phyloP scores from a whole-genome alignment of 116 monocot species.

The Phalaenopsis hybrid region DNA sequence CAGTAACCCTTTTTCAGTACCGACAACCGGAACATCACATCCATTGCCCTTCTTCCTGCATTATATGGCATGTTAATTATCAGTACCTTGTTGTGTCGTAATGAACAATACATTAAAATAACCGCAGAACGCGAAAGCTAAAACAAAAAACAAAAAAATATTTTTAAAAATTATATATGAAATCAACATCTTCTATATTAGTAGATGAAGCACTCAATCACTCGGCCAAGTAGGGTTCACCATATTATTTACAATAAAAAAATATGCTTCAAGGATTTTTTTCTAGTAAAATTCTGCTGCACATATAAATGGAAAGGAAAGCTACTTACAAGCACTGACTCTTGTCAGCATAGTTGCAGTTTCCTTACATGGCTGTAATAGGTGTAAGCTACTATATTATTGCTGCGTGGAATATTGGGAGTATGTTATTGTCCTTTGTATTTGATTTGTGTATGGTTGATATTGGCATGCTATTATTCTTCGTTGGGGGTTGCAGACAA shows the following conservation, averaged over 20 bases:
- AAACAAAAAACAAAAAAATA: no score
- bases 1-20: constrained; percentile 12
- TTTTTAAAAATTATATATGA: no score
- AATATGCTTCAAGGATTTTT: background rate
- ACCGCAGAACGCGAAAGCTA: no score
- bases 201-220: no score
- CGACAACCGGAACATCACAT: constrained; percentile 15
- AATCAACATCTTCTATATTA: no score
- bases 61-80: background rate
- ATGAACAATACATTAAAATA: background rate
- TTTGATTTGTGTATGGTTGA: no score
- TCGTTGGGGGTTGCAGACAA: no score
- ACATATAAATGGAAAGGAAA: background rate
- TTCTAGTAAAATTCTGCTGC: background rate
- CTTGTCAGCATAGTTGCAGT: constrained; percentile 19
- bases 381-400: no score
- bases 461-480: no score
- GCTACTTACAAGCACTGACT: constrained; percentile 19
- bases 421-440: no score
- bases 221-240: no score
- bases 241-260: background rate
- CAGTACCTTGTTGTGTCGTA: background rate
- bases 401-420: no score
- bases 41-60: constrained; percentile 26
- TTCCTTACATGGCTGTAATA: background rate